Evolutionary conservation across 176 grass and related monocot genomes (phyloP).

Genomic region (Eremochloa ophiuroides): DNA sequence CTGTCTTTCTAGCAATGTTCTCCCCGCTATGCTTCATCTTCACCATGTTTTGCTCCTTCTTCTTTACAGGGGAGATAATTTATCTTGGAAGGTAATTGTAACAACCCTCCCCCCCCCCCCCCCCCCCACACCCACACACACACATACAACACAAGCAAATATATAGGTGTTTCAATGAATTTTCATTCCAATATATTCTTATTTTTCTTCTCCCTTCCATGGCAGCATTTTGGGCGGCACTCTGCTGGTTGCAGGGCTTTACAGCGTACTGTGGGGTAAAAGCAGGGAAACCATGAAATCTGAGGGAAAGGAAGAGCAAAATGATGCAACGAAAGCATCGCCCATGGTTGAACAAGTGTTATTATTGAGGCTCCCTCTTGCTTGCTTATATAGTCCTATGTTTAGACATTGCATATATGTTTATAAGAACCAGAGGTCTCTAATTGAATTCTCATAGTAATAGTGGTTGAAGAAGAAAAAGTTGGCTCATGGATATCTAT

Average conservation of each 20-base stretch:
- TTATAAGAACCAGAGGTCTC: too few relatives aligned
- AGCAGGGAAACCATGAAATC: background rate
- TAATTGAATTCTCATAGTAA: too few relatives aligned
- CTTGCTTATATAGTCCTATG: background rate
- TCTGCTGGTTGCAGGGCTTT: slow-evolving; percentile 47
- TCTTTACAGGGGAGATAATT: slow-evolving; percentile 22
- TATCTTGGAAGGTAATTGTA: background rate
- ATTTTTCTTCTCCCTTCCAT: too few relatives aligned
- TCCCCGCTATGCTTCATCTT: slow-evolving; percentile 25
- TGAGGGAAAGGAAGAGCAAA: background rate
- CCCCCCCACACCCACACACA: background rate
- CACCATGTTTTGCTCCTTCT: slow-evolving; percentile 6
- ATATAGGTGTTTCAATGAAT: too few relatives aligned
- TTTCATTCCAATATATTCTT: too few relatives aligned
- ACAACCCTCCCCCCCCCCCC: too few relatives aligned
- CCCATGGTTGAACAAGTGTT: background rate
- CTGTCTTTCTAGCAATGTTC: slow-evolving; percentile 34
- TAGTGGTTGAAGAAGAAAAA: too few relatives aligned
- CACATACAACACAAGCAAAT: too few relatives aligned
- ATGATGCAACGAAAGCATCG: background rate
- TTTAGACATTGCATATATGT: background rate
- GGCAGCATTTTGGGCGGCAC: slow-evolving; percentile 43
- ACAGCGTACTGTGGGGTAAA: slow-evolving; percentile 55
- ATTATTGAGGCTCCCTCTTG: background rate
- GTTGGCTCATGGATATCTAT: too few relatives aligned